Base-by-base conservation (phyloP, 768 basidiomycete genomes). In the Naematelia aurantialba region DNA sequence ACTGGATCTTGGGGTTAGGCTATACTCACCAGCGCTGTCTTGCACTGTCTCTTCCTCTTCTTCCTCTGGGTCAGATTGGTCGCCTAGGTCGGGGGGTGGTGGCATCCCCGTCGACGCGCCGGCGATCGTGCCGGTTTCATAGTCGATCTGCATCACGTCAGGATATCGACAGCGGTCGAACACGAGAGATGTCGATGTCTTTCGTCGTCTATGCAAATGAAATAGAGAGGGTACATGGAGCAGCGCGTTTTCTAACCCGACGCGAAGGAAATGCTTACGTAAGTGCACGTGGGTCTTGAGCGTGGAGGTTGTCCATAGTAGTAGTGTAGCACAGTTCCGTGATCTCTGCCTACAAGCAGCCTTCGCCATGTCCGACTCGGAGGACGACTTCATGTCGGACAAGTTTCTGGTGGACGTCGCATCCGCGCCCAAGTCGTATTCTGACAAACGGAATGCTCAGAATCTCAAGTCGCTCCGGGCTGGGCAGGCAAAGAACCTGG, bases 341-440 rank as follows among this genome's bases (percentile, higher is more conserved):
- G n/a, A n/a, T n/a, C n/a, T n/a, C n/a, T n/a, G n/a, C n/a, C n/a
- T 39, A 39, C 17, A 39, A 39, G 34, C 34, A 39, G 34, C 34
- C 19, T 39, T 25, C 54, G 59, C 26, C 51, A 73, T 73, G 71
- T 70, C 75, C 4, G 70, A 72, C 58, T 70, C 69, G 0, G 75
- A 76, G 58, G 75, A 76, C 25, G 75, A 76, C 49, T 76, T 76
- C 68, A 76, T 76, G 75, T 76, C 75, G 2, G 75, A 76, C 65
- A 76, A 75, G 56, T 76, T 70, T 63, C 69, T 76, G 5, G 56
- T 69, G 3, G 70, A 64, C 12, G 52, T 61, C 3, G 24, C 63
- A 2, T 12, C 68, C 1, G 27, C 26, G 8, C 22, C 48, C 2
- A 62, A 62, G 45, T 61, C 68, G 4, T 73, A 75, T 55, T 55